Evolutionary conservation across 257 asterid species (phyloP).

Genomic region (Nicotiana otophora): DNA sequence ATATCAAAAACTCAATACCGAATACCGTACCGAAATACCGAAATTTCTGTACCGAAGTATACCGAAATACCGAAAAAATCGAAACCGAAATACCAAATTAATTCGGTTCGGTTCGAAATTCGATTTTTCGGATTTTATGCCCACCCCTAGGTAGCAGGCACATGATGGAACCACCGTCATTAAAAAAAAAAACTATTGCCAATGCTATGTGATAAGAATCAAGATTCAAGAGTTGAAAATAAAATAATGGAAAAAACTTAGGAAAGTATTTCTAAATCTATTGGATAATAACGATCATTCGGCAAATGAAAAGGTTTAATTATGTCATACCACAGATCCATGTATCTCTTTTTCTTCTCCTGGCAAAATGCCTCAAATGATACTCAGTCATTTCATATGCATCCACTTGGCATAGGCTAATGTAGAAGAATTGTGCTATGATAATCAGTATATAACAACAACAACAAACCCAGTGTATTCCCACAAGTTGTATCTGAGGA

Average conservation of each 20-base stretch:
- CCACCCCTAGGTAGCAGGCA: too few species aligned
- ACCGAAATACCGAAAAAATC: too few species aligned
- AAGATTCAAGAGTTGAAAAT: neutral
- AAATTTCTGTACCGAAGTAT: too few species aligned
- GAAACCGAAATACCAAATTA: too few species aligned
- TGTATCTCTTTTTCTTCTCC: neutral
- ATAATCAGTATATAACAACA: neutral
- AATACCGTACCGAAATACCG: too few species aligned
- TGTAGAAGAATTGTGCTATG: neutral
- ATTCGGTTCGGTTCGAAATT: too few species aligned
- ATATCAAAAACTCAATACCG: too few species aligned
- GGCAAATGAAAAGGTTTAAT: neutral
- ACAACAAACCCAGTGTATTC: too few species aligned
- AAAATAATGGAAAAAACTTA: neutral
- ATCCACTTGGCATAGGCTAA: neutral
- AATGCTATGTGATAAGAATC: neutral
- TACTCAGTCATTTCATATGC: neutral
- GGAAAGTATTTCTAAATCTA: neutral
- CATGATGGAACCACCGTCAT: too few species aligned
- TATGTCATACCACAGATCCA: neutral
- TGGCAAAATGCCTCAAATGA: neutral
- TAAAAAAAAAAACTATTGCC: neutral
- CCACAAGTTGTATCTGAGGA: too few species aligned
- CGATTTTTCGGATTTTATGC: too few species aligned
- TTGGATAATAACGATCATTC: neutral